Evolutionary conservation across 129 eudicot genomes (phyloP).

Genomic region (Centrapalus pauciflorus): DNA sequence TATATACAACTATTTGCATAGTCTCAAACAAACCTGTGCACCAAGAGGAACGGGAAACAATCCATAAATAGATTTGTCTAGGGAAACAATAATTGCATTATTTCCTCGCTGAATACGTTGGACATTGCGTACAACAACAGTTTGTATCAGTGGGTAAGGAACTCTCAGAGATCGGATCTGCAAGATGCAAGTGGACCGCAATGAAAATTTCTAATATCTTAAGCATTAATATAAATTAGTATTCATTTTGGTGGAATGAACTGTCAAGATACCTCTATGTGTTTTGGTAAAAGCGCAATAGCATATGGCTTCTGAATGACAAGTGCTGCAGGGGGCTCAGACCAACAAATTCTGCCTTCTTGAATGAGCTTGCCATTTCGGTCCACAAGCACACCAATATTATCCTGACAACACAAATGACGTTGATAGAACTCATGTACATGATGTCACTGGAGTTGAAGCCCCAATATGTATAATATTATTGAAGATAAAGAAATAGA

Average conservation of each 20-base stretch:
- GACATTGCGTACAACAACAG: slow-evolving; percentile 77
- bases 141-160: slow-evolving; percentile 90
- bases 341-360: slow-evolving; percentile 96
- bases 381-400: slow-evolving; percentile 90
- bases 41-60: slow-evolving; percentile 95
- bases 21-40: slow-evolving; percentile 66
- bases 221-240: background rate
- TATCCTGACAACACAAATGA: slow-evolving; percentile 54
- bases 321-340: slow-evolving; percentile 77
- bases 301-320: slow-evolving; percentile 83
- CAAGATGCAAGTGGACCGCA: slow-evolving; percentile 21
- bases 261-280: slow-evolving; percentile 69
- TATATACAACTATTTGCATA: background rate
- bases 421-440: background rate
- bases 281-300: slow-evolving; percentile 81
- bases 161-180: slow-evolving; percentile 89
- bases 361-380: slow-evolving; percentile 89
- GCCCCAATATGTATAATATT: background rate
- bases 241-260: background rate
- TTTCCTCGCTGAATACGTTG: slow-evolving; percentile 57
- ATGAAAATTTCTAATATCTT: background rate
- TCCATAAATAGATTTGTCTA: slow-evolving; percentile 77
- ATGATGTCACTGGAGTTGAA: background rate
- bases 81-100: slow-evolving; percentile 52
- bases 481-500: background rate